Evolutionary conservation across 2,329 filamentous ascomycete species (phyloP).

Genomic region (Arachnopeziza araneosa): DNA sequence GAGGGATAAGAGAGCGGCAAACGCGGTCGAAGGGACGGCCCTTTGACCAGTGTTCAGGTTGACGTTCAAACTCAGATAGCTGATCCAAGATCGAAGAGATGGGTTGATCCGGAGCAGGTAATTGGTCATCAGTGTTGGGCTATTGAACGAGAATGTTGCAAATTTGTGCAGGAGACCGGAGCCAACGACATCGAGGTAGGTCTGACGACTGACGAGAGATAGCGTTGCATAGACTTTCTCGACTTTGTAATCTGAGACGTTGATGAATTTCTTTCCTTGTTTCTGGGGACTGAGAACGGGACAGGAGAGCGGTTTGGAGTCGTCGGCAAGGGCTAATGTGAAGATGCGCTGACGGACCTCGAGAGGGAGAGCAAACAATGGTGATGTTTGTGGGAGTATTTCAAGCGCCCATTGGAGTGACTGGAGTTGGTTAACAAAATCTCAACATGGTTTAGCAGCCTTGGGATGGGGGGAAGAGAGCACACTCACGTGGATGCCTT

Average conservation of each 20-base stretch:
- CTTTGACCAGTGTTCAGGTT: neutral
- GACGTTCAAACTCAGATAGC: neutral
- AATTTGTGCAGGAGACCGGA: constrained; percentile 7
- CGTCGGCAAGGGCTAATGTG: neutral
- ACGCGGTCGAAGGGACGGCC: neutral
- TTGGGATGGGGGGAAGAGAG: neutral
- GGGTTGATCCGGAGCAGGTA: constrained; percentile 13
- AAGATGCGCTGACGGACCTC: constrained; percentile 12
- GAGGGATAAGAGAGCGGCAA: neutral
- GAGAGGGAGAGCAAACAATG: constrained; percentile 4
- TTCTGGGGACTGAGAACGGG: neutral
- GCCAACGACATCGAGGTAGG: constrained; percentile 14
- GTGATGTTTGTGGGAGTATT: constrained; percentile 3
- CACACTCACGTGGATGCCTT: constrained; percentile 15
- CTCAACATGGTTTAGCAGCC: neutral
- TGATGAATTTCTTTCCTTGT: constrained; percentile 1
- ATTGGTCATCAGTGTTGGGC: neutral
- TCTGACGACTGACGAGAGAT: constrained; percentile 8
- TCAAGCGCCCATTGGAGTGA: constrained; percentile 9
- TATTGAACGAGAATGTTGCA: constrained; percentile 1
- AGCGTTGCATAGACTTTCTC: neutral
- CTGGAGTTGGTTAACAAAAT: constrained; percentile 1
- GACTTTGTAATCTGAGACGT: neutral
- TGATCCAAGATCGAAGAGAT: constrained; percentile 2
- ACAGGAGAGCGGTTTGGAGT: neutral